Percentiles rank a stretch among this genome's conserved stretches.
Conservation (phyloP, 768 basidiomycete species). For the Favolaschia claudopus region DNA sequence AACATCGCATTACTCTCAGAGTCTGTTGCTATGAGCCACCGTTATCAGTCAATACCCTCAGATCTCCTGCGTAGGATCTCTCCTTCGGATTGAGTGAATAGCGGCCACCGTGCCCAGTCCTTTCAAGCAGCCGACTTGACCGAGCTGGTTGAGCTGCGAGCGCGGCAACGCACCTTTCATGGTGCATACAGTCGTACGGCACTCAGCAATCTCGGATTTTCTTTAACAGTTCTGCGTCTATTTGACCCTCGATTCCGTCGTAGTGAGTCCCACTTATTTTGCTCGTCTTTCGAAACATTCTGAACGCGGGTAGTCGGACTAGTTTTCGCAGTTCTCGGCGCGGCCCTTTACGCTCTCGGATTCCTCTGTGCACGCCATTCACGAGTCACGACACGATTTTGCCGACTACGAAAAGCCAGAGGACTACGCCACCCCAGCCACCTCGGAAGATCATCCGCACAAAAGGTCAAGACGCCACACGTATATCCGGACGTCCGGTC, state of each 20-base stretch:
- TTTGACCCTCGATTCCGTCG: constrained; percentile 78
- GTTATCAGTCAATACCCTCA: constrained; percentile 13
- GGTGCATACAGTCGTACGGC: constrained; percentile 84
- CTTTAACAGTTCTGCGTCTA: constrained; percentile 77
- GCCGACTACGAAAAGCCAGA: constrained; percentile 62
- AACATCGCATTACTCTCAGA: too few relatives aligned
- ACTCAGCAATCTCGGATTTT: constrained; percentile 75
- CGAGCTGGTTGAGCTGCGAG: constrained; percentile 78
- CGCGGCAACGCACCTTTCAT: constrained; percentile 83
- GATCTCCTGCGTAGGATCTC: background rate
- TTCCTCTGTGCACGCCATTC: constrained; percentile 71
- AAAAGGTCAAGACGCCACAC: constrained; percentile 64
- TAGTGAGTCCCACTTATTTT: constrained; percentile 63
- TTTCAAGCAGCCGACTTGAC: constrained; percentile 60
- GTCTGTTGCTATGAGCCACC: constrained; percentile 19
- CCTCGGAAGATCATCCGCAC: constrained; percentile 53
- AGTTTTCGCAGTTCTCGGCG: constrained; percentile 68
- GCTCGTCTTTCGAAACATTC: background rate
- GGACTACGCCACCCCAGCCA: background rate
- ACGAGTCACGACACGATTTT: constrained; percentile 76
- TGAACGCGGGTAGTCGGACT: constrained; percentile 54
- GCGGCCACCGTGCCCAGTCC: constrained; percentile 57
- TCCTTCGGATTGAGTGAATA: constrained; percentile 19
- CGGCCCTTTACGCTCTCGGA: constrained; percentile 63
- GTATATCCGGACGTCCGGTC: constrained; percentile 80